A percentile compares a stretch with the other conserved stretches of the same genome.
Conservation (phyloP, 2,329 filamentous ascomycete species). For the Exophiala lecanii-corni region DNA sequence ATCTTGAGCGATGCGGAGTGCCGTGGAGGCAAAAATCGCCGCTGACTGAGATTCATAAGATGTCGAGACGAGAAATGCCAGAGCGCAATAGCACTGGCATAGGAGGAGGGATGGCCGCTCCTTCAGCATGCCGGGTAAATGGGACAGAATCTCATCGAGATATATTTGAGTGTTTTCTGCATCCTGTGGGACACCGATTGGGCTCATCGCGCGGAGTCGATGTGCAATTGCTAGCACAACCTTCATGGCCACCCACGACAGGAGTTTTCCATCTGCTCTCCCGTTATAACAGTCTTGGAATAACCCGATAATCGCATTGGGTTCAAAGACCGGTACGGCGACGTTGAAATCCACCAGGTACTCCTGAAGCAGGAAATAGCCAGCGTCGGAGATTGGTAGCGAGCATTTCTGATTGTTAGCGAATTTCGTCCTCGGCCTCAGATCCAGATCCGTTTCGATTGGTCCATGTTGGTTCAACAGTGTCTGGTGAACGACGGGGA, state of each 20-base stretch:
- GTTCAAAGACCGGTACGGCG: constrained; percentile 95
- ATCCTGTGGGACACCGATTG: constrained; percentile 80
- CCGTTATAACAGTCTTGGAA: constrained; percentile 89
- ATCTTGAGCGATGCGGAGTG: constrained; percentile 66
- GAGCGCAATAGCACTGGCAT: constrained; percentile 89
- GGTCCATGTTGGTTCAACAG: constrained; percentile 5
- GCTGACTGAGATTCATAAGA: constrained; percentile 93
- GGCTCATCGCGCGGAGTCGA: constrained; percentile 91
- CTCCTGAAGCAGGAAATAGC: constrained; percentile 79
- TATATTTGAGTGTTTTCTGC: constrained; percentile 92
- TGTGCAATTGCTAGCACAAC: constrained; percentile 86
- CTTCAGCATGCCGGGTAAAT: constrained; percentile 86
- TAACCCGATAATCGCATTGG: constrained; percentile 94
- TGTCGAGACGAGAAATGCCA: constrained; percentile 89
- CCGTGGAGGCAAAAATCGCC: constrained; percentile 82
- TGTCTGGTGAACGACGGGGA: constrained; percentile 1
- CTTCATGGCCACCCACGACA: constrained; percentile 97
- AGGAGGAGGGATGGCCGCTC: constrained; percentile 90
- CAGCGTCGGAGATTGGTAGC: constrained; percentile 79
- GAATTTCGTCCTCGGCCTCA: background rate
- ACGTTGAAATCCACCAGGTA: constrained; percentile 98
- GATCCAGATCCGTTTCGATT: constrained; percentile 5
- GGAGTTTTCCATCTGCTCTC: constrained; percentile 86
- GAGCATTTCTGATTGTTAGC: constrained; percentile 29
- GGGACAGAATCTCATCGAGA: constrained; percentile 92